phyloP scores from a whole-genome alignment of 371 early-diverging fungal species.

The Paraphysoderma sedebokerense region DNA sequence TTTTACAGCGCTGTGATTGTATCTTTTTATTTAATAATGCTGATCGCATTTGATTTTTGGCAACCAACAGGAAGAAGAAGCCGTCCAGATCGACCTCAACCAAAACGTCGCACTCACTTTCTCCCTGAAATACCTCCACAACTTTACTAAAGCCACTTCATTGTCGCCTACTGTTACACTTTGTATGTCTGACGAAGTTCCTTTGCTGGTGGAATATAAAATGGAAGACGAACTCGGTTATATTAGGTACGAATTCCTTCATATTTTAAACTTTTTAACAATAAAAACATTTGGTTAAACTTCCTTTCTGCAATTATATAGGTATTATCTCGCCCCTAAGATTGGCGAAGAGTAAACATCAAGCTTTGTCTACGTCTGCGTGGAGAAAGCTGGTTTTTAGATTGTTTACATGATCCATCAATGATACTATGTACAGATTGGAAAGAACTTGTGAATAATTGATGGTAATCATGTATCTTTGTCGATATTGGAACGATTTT shows the following conservation, averaged over 20 bases:
- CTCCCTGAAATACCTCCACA: slow-evolving; percentile 82
- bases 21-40: no score
- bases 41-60: no score
- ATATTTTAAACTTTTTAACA: neutral
- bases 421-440: no score
- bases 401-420: no score
- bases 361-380: no score
- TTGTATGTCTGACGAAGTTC: slow-evolving; percentile 67
- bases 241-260: slow-evolving; percentile 46
- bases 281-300: neutral
- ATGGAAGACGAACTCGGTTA: slow-evolving; percentile 70
- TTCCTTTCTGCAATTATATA: slow-evolving; percentile 3
- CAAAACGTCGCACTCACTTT: slow-evolving; percentile 69
- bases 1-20: no score
- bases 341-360: slow-evolving; percentile 27
- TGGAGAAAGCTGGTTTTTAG: no score
- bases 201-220: slow-evolving; percentile 85
- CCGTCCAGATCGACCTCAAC: slow-evolving; percentile 48
- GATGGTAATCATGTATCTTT: no score
- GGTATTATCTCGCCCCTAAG: slow-evolving; percentile 58
- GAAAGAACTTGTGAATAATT: no score
- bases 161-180: slow-evolving; percentile 58
- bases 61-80: no score
- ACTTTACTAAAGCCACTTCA: slow-evolving; percentile 91
- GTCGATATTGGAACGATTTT: no score